A percentile compares a stretch with the other conserved stretches of the same genome.
Conservation (phyloP, 2,329 filamentous ascomycete species). For the Aureobasidium leucospermi region DNA sequence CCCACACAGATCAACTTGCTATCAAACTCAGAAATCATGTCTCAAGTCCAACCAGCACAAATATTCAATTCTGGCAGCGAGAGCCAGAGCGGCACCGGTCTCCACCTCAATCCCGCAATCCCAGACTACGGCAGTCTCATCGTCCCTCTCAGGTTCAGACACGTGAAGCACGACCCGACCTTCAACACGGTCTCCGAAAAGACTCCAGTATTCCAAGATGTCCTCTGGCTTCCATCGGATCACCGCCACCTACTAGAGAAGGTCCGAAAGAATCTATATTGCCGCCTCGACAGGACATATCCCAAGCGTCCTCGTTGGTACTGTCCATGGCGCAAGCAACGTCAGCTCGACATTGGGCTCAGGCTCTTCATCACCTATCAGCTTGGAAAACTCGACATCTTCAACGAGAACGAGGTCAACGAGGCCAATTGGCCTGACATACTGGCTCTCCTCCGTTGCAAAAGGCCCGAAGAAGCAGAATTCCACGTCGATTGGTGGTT, state of each 20-base stretch:
- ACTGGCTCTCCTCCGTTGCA: neutral
- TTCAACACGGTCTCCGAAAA: neutral
- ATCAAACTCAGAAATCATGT: no score
- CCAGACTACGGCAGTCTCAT: neutral
- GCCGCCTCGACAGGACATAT: neutral
- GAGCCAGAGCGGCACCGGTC: neutral
- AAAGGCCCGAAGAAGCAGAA: neutral
- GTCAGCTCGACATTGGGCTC: neutral
- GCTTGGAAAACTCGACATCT: neutral
- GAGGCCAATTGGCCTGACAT: neutral
- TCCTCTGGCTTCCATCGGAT: neutral
- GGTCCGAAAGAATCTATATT: neutral
- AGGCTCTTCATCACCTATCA: neutral
- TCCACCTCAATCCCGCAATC: neutral
- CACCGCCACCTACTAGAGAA: neutral
- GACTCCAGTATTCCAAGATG: neutral
- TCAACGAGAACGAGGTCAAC: neutral
- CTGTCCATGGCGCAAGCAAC: neutral
- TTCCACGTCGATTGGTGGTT: conserved; percentile 2
- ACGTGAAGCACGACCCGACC: neutral
- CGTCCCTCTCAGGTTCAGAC: neutral
- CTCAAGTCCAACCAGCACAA: neutral
- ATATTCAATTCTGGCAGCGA: neutral
- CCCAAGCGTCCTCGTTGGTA: neutral
- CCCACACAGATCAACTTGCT: no score